Evolutionary conservation across 192 early-diverging fungal genomes (phyloP).

Genomic region (Coemansia sp.): DNA sequence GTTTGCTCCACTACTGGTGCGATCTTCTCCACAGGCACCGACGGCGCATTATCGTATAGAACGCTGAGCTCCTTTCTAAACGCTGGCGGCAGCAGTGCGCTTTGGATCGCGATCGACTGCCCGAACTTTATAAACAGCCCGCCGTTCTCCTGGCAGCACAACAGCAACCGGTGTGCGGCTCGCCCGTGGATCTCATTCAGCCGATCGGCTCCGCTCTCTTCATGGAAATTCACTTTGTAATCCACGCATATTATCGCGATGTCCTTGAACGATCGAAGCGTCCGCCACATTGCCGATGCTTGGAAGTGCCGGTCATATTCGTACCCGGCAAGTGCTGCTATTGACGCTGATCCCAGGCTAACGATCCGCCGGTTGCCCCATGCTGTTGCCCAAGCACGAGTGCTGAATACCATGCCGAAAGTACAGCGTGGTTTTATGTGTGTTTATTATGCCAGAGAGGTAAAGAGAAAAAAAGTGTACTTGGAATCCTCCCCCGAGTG

Average conservation of each 20-base stretch:
- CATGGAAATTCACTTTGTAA: slow-evolving; percentile 83
- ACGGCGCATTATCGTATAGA: slow-evolving; percentile 83
- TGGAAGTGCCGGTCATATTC: slow-evolving; percentile 43
- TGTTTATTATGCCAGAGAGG: background rate
- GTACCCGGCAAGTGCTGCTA: slow-evolving; percentile 18
- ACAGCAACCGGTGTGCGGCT: slow-evolving; percentile 69
- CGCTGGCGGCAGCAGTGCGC: slow-evolving; percentile 62
- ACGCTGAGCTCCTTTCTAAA: slow-evolving; percentile 61
- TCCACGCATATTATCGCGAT: slow-evolving; percentile 50
- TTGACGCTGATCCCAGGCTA: slow-evolving; percentile 10
- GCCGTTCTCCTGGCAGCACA: slow-evolving; percentile 77
- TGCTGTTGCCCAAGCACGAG: background rate
- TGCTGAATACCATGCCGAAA: background rate
- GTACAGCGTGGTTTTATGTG: background rate
- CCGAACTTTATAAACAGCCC: slow-evolving; percentile 93
- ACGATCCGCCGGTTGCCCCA: background rate
- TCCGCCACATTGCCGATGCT: slow-evolving; percentile 43
- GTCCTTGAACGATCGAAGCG: slow-evolving; percentile 39
- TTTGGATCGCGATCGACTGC: slow-evolving; percentile 69
- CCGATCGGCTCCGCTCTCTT: slow-evolving; percentile 52
- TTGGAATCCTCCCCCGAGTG: background rate
- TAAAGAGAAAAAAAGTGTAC: background rate
- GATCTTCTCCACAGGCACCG: slow-evolving; percentile 63
- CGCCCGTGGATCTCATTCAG: slow-evolving; percentile 72
- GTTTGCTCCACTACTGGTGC: slow-evolving; percentile 66